These are phyloP conservation scores for Lotus japonicus DNA, from an alignment of 306 rosid species.

Conservation along the genomic window DNA sequence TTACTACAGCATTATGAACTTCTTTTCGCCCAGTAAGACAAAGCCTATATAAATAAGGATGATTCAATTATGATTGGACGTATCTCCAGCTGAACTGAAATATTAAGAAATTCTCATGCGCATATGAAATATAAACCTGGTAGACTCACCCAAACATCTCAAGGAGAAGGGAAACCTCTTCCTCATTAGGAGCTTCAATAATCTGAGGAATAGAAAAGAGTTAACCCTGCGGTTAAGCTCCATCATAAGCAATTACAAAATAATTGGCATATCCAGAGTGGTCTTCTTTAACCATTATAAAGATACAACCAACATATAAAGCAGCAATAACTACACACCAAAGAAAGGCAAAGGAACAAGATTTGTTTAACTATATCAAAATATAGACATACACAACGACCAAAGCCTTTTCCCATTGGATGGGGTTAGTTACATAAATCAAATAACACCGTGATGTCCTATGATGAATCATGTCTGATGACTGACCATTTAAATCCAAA, in stretches of 20 bases:
- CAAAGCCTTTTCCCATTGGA: too few species aligned
- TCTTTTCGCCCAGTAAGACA: constrained; percentile 91
- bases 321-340: background rate
- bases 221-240: constrained; percentile 59
- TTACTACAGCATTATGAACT: constrained; percentile 87
- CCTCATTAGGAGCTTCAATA: constrained; percentile 82
- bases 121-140: background rate
- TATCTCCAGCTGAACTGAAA: background rate
- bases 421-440: too few species aligned
- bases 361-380: constrained; percentile 1
- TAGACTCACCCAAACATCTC: constrained; percentile 90
- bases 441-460: too few species aligned
- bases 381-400: background rate
- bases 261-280: constrained; percentile 2
- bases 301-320: background rate
- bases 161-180: constrained; percentile 92
- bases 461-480: too few species aligned
- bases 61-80: background rate
- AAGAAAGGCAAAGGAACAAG: constrained; percentile 7
- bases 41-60: constrained; percentile 43
- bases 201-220: constrained; percentile 78
- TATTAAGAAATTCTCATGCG: background rate
- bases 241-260: constrained; percentile 44
- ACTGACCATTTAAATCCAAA: too few species aligned
- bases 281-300: constrained; percentile 24